Evolutionary conservation across 768 basidiomycete species (phyloP), one percentile per base, ranked within the genome.

Genomic region (Serendipita indica): DNA sequence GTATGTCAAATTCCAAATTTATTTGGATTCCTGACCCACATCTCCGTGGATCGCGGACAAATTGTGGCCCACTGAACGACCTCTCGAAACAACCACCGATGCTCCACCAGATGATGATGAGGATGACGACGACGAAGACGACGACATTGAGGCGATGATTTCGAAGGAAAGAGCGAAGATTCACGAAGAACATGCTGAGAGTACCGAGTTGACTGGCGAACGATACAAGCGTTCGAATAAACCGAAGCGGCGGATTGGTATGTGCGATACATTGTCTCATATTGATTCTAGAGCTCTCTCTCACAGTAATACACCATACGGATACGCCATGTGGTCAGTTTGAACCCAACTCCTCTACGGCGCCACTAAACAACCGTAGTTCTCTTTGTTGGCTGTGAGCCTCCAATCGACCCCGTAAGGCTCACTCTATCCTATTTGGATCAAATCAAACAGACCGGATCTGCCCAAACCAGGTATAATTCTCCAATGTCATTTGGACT

Each of bases 291-390:
- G 16, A 10, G 25, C 4, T 4, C 32, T 20, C 10, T 20, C 10
- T 54, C 49, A n/a, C 25, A 54, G 49, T 54, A 33, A 54, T 54
- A n/a, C 49, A 54, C 32, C 32, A 54, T 30, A 54, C 49, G 10
- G 49, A 54, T 30, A 54, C 49, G 7, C 49, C 49, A 7, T 54
- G 49, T 28, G n/a, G 49, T 54, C 16, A 54, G 49, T 54, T 54
- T 54, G 25, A 54, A 54, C 10, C 4, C 41, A 6, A 43, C n/a
- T n/a, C 5, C 5, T 6, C 18, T n/a, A n/a, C 5, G n/a, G 18
- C 27, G 7, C 18, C n/a, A 5, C 5, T 7, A 46, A 12, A 30
- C 32, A 10, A 7, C n/a, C 20, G 30, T 18, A 54, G 49, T 54
- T 28, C 49, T 54, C 4, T 54, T 54, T 33, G 49, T 28, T 7